Evolutionary conservation across 2,329 filamentous ascomycete genomes (phyloP), one percentile per base, ranked within the genome.

Genomic region (Colletotrichum cereale): DNA sequence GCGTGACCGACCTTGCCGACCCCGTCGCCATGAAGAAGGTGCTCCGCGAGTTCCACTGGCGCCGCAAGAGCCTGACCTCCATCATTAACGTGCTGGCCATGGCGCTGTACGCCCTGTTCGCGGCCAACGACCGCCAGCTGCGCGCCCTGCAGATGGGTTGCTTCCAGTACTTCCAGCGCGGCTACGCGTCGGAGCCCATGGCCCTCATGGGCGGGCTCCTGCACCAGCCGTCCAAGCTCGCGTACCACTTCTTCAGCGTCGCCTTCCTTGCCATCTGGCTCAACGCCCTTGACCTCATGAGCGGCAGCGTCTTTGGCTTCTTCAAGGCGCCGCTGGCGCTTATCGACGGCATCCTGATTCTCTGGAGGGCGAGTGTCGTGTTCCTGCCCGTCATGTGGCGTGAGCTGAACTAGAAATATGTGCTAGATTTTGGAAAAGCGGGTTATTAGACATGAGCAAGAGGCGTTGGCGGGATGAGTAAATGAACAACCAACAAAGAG

Each of bases 1-100:
- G 84, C 10, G 87, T 98, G 0, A 91, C 93, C 5, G 84, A 87
- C 74, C 87, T 99, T 3, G 88, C 87, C 70, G 88, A 97, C 81
- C 88, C 89, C 3, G 80, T 82, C 2, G 86, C 88, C 48, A 90
- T 99, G 7, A 83, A 91, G 65, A 82, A 83, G 62, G 92, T 92
- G 75, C 90, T 98, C 85, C 83, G 86, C 16, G 81, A 85, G 21
- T 96, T 98, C 84, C 95, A 98, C 86, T 97, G 94, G 93, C 86
- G 86, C 75, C 90, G 96, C 77, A 98, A 98, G 85, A 85, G 86
- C 74, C 86, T 95, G 61, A 94, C 93, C 0, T 90, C 90, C 64
- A 95, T 97, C 76, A 96, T 99, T 86, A 99, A 99, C 82, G 97
- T 98, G 76, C 90, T 99, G n/a, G 96, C 96, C 1, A 93, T 96